phyloP scores from a whole-genome alignment of 2,329 filamentous ascomycete species.

The Akanthomyces lecanii region DNA sequence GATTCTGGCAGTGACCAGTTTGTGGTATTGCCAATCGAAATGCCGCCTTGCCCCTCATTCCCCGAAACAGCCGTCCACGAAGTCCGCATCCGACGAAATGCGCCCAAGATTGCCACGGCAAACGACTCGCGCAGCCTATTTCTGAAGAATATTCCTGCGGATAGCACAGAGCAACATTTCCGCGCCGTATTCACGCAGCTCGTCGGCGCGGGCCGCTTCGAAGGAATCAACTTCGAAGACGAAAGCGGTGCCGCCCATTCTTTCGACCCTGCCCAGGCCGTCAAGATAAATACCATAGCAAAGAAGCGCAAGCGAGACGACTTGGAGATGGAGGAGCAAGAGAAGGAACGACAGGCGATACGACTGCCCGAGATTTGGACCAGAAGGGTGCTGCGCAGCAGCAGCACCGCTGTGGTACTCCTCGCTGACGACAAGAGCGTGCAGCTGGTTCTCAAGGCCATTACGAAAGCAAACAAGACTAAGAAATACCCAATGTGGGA shows the following conservation, averaged over 20 bases:
- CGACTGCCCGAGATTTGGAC: conserved; percentile 71
- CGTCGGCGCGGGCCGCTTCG: conserved; percentile 73
- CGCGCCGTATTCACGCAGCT: conserved; percentile 70
- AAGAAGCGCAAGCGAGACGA: conserved; percentile 41
- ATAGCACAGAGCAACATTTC: conserved; percentile 74
- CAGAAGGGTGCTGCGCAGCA: conserved; percentile 64
- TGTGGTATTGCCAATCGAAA: conserved; percentile 61
- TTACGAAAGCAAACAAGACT: conserved; percentile 56
- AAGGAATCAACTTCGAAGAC: conserved; percentile 70
- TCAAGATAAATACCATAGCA: conserved; percentile 32
- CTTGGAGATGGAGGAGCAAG: conserved; percentile 52
- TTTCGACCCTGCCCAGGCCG: conserved; percentile 47
- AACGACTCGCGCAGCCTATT: conserved; percentile 79
- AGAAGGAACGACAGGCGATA: conserved; percentile 54
- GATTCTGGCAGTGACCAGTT: conserved; percentile 51
- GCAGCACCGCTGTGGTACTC: conserved; percentile 73
- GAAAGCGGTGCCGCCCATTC: conserved; percentile 36
- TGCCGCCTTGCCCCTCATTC: conserved; percentile 61
- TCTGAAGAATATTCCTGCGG: conserved; percentile 81
- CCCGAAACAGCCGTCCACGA: conserved; percentile 67
- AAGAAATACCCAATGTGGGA: conserved; percentile 67
- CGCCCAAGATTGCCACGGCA: conserved; percentile 69
- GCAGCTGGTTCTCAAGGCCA: conserved; percentile 71
- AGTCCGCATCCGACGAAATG: conserved; percentile 80
- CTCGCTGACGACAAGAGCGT: conserved; percentile 81